Conservation (phyloP, 2,329 filamentous ascomycete genomes). For the Escovopsis sp. region DNA sequence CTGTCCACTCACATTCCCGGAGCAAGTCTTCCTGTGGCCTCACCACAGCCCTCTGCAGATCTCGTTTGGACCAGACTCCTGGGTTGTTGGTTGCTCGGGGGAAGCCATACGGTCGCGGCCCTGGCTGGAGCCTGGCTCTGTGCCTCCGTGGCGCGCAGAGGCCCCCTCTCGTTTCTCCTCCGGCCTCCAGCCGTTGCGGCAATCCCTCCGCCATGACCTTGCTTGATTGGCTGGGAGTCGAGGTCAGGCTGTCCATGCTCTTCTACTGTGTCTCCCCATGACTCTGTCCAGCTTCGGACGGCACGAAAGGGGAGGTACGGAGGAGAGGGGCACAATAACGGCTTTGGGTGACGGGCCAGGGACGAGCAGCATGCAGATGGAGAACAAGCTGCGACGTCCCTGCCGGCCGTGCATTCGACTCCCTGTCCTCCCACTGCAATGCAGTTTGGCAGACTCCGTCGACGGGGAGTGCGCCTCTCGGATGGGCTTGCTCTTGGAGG, state of each 20-base stretch:
- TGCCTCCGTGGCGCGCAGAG: not conserved
- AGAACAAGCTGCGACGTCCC: too few relatives aligned
- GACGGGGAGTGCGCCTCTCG: too few relatives aligned
- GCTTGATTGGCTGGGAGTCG: not conserved
- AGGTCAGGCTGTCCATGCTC: not conserved
- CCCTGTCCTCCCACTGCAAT: too few relatives aligned
- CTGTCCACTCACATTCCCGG: not conserved
- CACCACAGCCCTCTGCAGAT: constrained; percentile 1
- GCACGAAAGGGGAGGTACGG: not conserved
- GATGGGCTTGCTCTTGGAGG: not conserved
- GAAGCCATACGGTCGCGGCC: not conserved
- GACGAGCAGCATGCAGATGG: not conserved
- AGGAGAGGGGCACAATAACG: not conserved
- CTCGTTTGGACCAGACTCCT: constrained; percentile 1
- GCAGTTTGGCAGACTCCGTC: not conserved
- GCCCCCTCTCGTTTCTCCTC: not conserved
- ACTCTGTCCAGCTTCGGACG: not conserved
- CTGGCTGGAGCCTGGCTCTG: not conserved
- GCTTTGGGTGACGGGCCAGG: not conserved
- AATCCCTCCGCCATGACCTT: not conserved
- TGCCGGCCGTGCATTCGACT: too few relatives aligned
- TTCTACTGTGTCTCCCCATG: not conserved
- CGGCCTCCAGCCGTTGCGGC: not conserved
- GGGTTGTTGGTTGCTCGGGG: not conserved
- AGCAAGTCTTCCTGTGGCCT: not conserved